Percentiles rank a stretch among this genome's conserved stretches.
phyloP scores from a whole-genome alignment of 441 rosid genomes.

The Macaranga tanarius region DNA sequence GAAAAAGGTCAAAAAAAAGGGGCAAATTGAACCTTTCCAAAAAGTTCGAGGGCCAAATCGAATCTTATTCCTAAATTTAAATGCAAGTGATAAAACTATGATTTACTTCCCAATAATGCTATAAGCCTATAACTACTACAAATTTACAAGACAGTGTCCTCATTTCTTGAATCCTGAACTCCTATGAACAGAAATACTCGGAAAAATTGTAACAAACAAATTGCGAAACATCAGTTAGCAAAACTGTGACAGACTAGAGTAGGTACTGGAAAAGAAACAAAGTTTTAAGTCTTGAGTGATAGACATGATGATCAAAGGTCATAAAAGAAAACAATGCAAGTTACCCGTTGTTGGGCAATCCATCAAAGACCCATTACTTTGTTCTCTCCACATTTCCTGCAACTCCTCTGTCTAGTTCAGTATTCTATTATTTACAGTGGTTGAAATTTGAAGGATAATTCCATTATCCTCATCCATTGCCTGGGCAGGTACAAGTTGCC shows the following conservation, averaged over 20 bases:
- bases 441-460: slow-evolving; percentile 21
- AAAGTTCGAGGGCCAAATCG: no score
- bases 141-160: slow-evolving; percentile 34
- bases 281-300: slow-evolving; percentile 20
- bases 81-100: slow-evolving; percentile 5
- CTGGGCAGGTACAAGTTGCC: background rate
- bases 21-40: no score
- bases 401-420: slow-evolving; percentile 34
- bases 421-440: slow-evolving; percentile 56
- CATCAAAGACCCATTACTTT: slow-evolving; percentile 19
- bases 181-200: slow-evolving; percentile 29
- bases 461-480: slow-evolving; percentile 11
- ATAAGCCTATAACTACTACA: slow-evolving; percentile 13
- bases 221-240: slow-evolving; percentile 35
- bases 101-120: slow-evolving; percentile 14
- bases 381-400: slow-evolving; percentile 27
- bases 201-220: slow-evolving; percentile 20
- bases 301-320: slow-evolving; percentile 9
- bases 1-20: no score
- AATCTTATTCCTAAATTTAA: no score
- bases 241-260: slow-evolving; percentile 40
- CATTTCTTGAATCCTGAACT: slow-evolving; percentile 19
- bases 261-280: slow-evolving; percentile 34
- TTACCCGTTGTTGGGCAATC: slow-evolving; percentile 7
- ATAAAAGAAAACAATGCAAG: background rate